Conservation (phyloP, 1,139 yeast genomes). For the Trichomonascaceae sp. region DNA sequence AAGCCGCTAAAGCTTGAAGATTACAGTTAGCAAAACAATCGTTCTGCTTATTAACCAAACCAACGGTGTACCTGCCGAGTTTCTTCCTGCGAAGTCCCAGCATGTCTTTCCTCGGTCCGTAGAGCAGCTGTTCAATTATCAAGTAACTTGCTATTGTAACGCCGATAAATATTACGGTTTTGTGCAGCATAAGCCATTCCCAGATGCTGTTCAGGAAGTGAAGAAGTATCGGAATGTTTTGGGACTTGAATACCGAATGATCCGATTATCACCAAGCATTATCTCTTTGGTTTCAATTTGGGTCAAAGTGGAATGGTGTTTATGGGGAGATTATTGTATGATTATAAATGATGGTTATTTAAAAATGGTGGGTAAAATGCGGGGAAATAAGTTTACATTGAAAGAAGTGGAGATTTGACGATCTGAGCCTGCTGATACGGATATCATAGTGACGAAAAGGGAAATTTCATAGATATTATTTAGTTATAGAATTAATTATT, state of each 20-base stretch:
- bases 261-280: not conserved
- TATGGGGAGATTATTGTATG: not conserved
- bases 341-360: not conserved
- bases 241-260: not conserved
- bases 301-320: not conserved
- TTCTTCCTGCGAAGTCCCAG: conserved; percentile 18
- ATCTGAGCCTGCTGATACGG: not conserved
- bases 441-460: no score
- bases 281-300: not conserved
- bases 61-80: conserved; percentile 53
- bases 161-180: conserved; percentile 1
- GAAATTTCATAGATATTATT: no score
- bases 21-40: conserved; percentile 95
- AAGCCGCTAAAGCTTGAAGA: conserved; percentile 72
- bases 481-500: no score
- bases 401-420: not conserved
- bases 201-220: not conserved
- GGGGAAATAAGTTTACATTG: not conserved
- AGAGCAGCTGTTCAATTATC: conserved; percentile 1
- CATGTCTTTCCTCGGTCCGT: conserved; percentile 3
- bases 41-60: conserved; percentile 71
- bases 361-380: not conserved
- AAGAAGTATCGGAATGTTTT: not conserved
- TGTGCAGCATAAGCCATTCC: conserved; percentile 1
- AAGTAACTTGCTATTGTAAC: conserved; percentile 3